These are phyloP conservation scores for Elsinoe fawcettii DNA, from an alignment of 2,329 filamentous ascomycete species.

Conservation along the genomic window DNA sequence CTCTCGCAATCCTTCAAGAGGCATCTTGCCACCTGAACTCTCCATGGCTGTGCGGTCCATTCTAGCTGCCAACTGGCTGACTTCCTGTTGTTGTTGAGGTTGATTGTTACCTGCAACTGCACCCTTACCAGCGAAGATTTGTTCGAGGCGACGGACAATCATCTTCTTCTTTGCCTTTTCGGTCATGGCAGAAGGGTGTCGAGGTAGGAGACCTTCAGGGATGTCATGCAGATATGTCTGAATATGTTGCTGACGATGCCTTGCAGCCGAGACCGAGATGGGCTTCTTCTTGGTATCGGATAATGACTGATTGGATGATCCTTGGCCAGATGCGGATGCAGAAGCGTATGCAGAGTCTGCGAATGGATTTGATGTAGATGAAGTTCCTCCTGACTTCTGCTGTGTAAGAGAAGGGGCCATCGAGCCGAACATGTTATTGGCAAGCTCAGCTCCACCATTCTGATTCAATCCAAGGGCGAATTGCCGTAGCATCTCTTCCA, in stretches of 20 bases:
- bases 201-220: conserved; percentile 59
- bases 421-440: conserved; percentile 17
- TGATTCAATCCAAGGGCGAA: conserved; percentile 59
- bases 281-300: conserved; percentile 21
- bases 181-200: conserved; percentile 50
- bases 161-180: conserved; percentile 70
- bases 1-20: conserved; percentile 38
- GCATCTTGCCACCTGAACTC: conserved; percentile 30
- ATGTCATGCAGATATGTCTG: conserved; percentile 66
- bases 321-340: conserved; percentile 39
- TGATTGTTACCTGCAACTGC: conserved; percentile 38
- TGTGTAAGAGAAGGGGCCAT: conserved; percentile 42
- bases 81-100: conserved; percentile 49
- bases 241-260: conserved; percentile 49
- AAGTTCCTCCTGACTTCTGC: conserved; percentile 54
- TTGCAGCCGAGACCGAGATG: conserved; percentile 22
- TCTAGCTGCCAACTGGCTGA: conserved; percentile 47
- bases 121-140: conserved; percentile 69
- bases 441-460: conserved; percentile 30
- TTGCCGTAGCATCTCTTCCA: conserved; percentile 64
- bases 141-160: conserved; percentile 68
- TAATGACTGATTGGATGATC: conserved; percentile 32
- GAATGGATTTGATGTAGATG: conserved; percentile 42
- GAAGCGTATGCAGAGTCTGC: conserved; percentile 57
- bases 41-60: conserved; percentile 38